Conservation (phyloP, 1,284 basidiomycete species). For the Fereydounia khargensis region DNA sequence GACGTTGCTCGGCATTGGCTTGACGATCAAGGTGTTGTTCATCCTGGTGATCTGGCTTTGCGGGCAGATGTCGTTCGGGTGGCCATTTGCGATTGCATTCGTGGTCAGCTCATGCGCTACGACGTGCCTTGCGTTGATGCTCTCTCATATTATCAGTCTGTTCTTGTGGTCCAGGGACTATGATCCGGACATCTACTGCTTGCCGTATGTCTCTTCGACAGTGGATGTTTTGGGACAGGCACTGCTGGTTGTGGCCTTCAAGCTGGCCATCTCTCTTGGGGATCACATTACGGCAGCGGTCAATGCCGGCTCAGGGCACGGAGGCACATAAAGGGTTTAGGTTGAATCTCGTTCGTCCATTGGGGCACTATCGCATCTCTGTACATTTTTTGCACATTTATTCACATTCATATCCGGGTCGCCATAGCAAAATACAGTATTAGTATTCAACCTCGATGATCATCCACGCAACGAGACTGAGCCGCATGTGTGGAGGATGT, state of each 20-base stretch:
- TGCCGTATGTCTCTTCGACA: conserved; percentile 84
- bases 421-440: too few relatives aligned
- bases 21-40: conserved; percentile 35
- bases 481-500: too few relatives aligned
- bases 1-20: conserved; percentile 36
- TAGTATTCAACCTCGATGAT: too few relatives aligned
- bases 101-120: conserved; percentile 8
- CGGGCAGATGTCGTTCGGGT: conserved; percentile 44
- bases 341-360: not conserved
- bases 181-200: conserved; percentile 82
- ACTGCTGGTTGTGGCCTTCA: conserved; percentile 65
- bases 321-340: conserved; percentile 8
- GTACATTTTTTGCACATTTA: not conserved
- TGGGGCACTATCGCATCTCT: not conserved
- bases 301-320: conserved; percentile 34
- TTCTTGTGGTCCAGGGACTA: conserved; percentile 77
- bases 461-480: too few relatives aligned
- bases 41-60: conserved; percentile 29
- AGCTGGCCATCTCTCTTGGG: conserved; percentile 58
- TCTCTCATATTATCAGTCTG: conserved; percentile 71
- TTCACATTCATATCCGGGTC: conserved; percentile 1
- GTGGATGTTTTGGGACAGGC: conserved; percentile 89
- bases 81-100: conserved; percentile 37
- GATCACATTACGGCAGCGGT: conserved; percentile 35
- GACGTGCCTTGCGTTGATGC: conserved; percentile 64